These are phyloP conservation scores for Ceriops decandra DNA, from an alignment of 345 rosid species.

Conservation along the genomic window DNA sequence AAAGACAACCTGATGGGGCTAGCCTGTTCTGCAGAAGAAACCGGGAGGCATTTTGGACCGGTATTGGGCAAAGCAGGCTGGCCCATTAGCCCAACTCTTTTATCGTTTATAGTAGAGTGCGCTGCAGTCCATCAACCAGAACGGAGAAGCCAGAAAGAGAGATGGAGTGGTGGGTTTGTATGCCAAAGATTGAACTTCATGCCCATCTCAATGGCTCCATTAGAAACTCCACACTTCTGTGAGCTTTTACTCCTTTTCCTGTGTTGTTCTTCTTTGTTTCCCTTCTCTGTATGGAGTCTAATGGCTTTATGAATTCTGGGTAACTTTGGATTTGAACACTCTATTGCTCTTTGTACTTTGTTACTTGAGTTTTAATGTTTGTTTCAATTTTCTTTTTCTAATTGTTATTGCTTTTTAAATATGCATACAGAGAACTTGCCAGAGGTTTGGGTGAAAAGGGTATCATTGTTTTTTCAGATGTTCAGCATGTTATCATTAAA, in stretches of 20 bases:
- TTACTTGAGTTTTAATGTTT: not conserved
- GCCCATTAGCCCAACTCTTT: too few relatives aligned
- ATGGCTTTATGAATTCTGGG: not conserved
- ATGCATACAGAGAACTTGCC: constrained; percentile 74
- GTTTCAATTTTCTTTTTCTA: not conserved
- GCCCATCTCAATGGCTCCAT: constrained; percentile 99
- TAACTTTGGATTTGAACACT: not conserved
- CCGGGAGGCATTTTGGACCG: too few relatives aligned
- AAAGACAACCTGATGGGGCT: too few relatives aligned
- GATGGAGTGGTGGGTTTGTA: constrained; percentile 50
- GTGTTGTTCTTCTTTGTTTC: not conserved
- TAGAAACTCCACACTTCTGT: constrained; percentile 86
- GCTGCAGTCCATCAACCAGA: not conserved
- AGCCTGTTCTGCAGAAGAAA: too few relatives aligned
- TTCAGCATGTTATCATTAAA: constrained; percentile 76
- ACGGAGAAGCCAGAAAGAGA: constrained; percentile 10
- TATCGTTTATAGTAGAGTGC: not conserved
- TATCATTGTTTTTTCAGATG: constrained; percentile 54
- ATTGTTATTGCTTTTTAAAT: not conserved
- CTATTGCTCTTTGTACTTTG: not conserved
- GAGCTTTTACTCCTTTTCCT: constrained; percentile 14
- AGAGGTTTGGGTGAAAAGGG: constrained; percentile 73
- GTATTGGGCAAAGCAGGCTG: too few relatives aligned
- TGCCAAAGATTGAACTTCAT: constrained; percentile 93
- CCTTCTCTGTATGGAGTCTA: not conserved